Evolutionary conservation across 352 stramenopile species (phyloP), one percentile per base, ranked within the genome.

Genomic region (Pythium diclinum): DNA sequence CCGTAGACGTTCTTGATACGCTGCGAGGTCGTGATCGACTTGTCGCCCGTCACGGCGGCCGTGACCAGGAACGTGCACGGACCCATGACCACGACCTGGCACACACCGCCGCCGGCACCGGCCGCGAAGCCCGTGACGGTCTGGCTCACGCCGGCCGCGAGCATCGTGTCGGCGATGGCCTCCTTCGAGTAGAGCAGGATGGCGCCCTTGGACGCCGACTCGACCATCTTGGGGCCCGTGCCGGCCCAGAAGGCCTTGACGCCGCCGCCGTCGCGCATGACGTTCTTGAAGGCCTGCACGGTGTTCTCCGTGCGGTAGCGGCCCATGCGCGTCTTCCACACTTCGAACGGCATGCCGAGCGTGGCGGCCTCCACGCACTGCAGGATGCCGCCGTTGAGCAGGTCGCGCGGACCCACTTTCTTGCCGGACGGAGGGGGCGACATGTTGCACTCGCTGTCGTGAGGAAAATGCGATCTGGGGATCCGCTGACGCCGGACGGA

Each of bases 291-390:
- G 48, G 89, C 83, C 69, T 95, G 74, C 33, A 79, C 16, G 36
- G 89, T 97, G 44, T 72, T 82, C 72, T 96, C 86, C 32, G 68
- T 73, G 63, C 89, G 84, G 76, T 91, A 97, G 54, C 88, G 85
- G 14, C 89, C 89, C 89, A 97, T 97, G 73, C 89, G 88, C 59
- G 89, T 97, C 74, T 97, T 97, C 89, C 89, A 97, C 42, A 97
- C 89, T 76, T 97, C 89, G 66, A 97, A 96, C 42, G 89, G 89
- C 87, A 97, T 95, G 65, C 89, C 89, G 30, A 97, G 77, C 59
- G 87, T 95, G 21, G 85, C 87, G 33, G 89, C 89, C 69, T 97
- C 89, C 9, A 95, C 68, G 74, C 89, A 97, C 58, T 97, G 87
- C 48, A 96, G 76, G 56, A 95, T 57, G 19, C 88, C 83, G 58